Evolutionary conservation across 192 early-diverging fungal species (phyloP), one percentile per base, ranked within the genome.

Genomic region (Coemansia sp.): DNA sequence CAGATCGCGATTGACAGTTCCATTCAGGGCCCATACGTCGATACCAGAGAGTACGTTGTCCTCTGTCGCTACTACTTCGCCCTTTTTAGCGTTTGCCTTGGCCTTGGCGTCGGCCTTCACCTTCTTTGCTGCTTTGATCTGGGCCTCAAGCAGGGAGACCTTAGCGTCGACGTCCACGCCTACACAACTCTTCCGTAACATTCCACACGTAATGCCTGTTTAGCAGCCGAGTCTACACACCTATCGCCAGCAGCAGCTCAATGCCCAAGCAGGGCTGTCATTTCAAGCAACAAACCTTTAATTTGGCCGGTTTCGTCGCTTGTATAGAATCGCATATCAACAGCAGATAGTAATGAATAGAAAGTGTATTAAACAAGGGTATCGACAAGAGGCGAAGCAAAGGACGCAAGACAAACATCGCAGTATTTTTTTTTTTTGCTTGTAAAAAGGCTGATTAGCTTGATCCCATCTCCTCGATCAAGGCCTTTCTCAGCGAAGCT

Each of bases 261-360:
- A 15, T 27, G 24, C 12, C 3, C 32, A 35, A 35, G 32, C 11
- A 15, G 0, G 25, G 25, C 47, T 36, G 42, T 27, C 14, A 20
- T 41, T 67, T 20, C 60, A 40, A 49, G 14, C 14, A 40, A 41
- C 38, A 5, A 20, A 67, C 65, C 62, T 51, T 86, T 86, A 17
- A 86, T 56, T 41, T 81, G 71, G 25, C 85, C 85, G 4, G 71
- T 60, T 57, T 86, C 81, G 72, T 86, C 84, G 11, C 77, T 71
- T n/a, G 84, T 86, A 35, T 70, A 76, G 45, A 86, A 74, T 60
- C 71, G 61, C 84, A 86, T 86, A 15, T 25, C 10, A 14, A 39
- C 38, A 41, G 35, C 12, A 25, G 24, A 12, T 56, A 56, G 31
- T 31, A 14, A 20, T n/a, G 22, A 41, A 60, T 22, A 51, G 24